phyloP scores from a whole-genome alignment of 192 early-diverging fungal species.

The Coemansia sp. region DNA sequence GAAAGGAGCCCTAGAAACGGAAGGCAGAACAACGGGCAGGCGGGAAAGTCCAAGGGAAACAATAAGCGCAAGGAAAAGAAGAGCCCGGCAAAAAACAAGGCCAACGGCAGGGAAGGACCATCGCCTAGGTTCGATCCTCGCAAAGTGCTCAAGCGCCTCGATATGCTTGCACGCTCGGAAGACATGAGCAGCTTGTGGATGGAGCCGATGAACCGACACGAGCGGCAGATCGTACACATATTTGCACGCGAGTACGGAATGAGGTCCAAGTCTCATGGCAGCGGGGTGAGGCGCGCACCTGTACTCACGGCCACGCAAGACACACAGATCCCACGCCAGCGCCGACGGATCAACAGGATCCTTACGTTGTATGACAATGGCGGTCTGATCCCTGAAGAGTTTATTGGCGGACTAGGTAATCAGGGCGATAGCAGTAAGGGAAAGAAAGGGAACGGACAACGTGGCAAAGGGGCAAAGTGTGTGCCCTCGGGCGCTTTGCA shows the following conservation, averaged over 20 bases:
- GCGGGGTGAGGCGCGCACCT: conserved; percentile 23
- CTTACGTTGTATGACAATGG: conserved; percentile 36
- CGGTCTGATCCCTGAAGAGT: conserved; percentile 30
- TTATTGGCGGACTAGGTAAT: conserved; percentile 15
- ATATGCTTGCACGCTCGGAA: conserved; percentile 21
- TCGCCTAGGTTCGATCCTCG: conserved; percentile 38
- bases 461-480: neutral
- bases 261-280: conserved; percentile 52
- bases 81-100: conserved; percentile 9
- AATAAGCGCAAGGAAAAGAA: conserved; percentile 16
- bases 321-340: conserved; percentile 26
- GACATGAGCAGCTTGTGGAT: conserved; percentile 49
- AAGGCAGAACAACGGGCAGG: conserved; percentile 3
- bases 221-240: conserved; percentile 48
- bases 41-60: conserved; percentile 12
- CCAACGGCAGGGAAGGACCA: conserved; percentile 4
- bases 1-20: neutral
- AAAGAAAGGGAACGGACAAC: conserved; percentile 5
- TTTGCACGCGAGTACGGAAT: conserved; percentile 44
- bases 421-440: neutral
- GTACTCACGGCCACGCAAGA: conserved; percentile 33
- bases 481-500: neutral
- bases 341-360: conserved; percentile 32
- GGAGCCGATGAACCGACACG: conserved; percentile 48
- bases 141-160: conserved; percentile 32